These are phyloP conservation scores for Xeromyces bisporus DNA, from an alignment of 495 filamentous ascomycete species.

Conservation along the genomic window DNA sequence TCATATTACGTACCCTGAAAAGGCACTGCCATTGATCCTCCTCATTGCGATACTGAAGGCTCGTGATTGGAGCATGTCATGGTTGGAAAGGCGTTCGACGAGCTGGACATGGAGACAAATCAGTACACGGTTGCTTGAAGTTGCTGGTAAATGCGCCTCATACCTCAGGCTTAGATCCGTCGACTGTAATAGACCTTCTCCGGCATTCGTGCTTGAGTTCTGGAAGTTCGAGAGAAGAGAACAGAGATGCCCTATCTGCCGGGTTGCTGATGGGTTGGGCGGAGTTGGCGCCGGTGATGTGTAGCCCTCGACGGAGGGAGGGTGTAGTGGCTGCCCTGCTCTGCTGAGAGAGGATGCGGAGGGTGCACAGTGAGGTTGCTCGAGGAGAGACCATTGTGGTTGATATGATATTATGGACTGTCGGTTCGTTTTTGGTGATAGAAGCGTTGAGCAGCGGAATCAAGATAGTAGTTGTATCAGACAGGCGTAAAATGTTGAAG, in stretches of 20 bases:
- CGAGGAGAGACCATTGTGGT: too few relatives aligned
- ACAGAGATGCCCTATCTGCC: conserved; percentile 19
- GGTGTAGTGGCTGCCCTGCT: conserved; percentile 17
- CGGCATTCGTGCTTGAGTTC: conserved; percentile 28
- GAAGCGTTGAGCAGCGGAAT: too few relatives aligned
- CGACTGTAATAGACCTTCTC: conserved; percentile 16
- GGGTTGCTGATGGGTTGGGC: conserved; percentile 21
- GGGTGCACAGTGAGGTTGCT: too few relatives aligned
- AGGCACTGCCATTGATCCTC: conserved; percentile 26
- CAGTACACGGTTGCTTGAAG: conserved; percentile 1
- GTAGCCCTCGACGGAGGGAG: conserved; percentile 28
- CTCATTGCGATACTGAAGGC: conserved; percentile 38
- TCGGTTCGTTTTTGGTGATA: too few relatives aligned
- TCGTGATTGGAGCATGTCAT: conserved; percentile 34
- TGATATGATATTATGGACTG: too few relatives aligned
- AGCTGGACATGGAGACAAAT: conserved; percentile 17
- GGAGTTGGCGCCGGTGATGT: conserved; percentile 38
- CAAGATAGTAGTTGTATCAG: too few relatives aligned
- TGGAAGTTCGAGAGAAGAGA: conserved; percentile 17
- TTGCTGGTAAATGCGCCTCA: conserved; percentile 2
- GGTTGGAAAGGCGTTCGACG: conserved; percentile 33
- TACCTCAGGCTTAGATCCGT: conserved; percentile 24
- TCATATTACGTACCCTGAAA: conserved; percentile 19
- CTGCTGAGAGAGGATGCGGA: conserved; percentile 30
- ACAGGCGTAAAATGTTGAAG: too few relatives aligned